A percentile compares a stretch with the other conserved stretches of the same genome.
These are phyloP conservation scores for Didymella sp. DNA, from an alignment of 2,329 filamentous ascomycete genomes.

Conservation along the genomic window DNA sequence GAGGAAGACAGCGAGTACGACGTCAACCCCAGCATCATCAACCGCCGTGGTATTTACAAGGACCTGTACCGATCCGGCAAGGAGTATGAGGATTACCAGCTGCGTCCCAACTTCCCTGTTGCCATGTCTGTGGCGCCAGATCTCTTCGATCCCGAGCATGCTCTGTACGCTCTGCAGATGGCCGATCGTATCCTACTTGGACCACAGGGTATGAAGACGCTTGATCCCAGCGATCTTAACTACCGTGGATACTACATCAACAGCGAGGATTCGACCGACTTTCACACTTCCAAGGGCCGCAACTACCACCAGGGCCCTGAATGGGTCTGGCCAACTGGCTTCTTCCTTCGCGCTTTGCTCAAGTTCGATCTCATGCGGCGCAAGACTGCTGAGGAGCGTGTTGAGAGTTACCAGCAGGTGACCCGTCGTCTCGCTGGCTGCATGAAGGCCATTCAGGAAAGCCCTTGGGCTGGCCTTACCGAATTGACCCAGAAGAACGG, in stretches of 20 bases:
- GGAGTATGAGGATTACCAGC: conserved; percentile 96
- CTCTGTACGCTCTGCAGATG: conserved; percentile 77
- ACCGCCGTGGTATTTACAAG: conserved; percentile 97
- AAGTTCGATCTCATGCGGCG: conserved; percentile 85
- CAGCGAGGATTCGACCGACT: conserved; percentile 89
- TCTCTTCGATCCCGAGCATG: conserved; percentile 80
- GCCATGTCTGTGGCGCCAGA: conserved; percentile 93
- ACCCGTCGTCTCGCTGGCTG: conserved; percentile 82
- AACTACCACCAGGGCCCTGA: conserved; percentile 99
- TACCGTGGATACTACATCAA: conserved; percentile 96
- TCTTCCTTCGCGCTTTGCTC: conserved; percentile 88
- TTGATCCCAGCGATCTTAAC: conserved; percentile 90
- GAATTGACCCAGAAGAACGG: conserved; percentile 94
- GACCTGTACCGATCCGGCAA: conserved; percentile 93
- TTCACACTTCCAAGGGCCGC: conserved; percentile 88
- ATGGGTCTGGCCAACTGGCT: conserved; percentile 97
- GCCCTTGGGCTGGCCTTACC: conserved; percentile 86
- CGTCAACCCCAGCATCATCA: conserved; percentile 78
- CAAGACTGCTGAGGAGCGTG: conserved; percentile 69
- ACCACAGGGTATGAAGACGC: conserved; percentile 92
- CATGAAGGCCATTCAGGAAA: conserved; percentile 81
- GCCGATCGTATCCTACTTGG: conserved; percentile 82
- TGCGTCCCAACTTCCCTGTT: conserved; percentile 92
- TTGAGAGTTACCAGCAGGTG: conserved; percentile 94
- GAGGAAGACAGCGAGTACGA: conserved; percentile 79